Evolutionary conservation across 805 yeast species (phyloP).

Genomic region (Hanseniaspora clermontiae): DNA sequence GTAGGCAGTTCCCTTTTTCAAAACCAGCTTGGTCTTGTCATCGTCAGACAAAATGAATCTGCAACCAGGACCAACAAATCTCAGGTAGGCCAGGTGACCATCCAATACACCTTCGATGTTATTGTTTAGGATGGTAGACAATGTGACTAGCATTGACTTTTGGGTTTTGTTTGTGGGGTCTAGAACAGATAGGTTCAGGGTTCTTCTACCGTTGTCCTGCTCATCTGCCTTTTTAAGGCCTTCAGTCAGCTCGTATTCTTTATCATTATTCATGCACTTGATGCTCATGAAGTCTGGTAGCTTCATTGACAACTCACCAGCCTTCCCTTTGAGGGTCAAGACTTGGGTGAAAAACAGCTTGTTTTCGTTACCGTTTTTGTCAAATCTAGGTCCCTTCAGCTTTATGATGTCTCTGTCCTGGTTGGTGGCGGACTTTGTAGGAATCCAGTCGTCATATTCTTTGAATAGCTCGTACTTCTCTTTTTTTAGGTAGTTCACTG

Average conservation of each 20-base stretch:
- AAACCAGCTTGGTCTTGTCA: constrained; percentile 71
- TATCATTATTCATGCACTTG: constrained; percentile 18
- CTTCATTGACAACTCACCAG: constrained; percentile 49
- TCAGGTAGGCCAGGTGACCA: constrained; percentile 78
- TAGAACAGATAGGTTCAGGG: constrained; percentile 43
- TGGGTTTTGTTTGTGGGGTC: constrained; percentile 51
- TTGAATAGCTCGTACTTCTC: constrained; percentile 4
- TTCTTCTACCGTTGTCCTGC: constrained; percentile 22
- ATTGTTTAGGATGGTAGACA: constrained; percentile 65
- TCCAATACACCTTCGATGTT: constrained; percentile 79
- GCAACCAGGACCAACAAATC: constrained; percentile 93
- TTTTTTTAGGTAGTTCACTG: neutral
- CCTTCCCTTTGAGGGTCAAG: constrained; percentile 61
- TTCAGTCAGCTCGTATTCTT: constrained; percentile 8
- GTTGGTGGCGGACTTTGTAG: neutral
- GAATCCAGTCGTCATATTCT: constrained; percentile 11
- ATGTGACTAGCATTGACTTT: constrained; percentile 90
- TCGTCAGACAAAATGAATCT: constrained; percentile 65
- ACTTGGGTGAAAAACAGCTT: constrained; percentile 44
- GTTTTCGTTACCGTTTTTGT: constrained; percentile 53
- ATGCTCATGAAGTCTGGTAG: constrained; percentile 62
- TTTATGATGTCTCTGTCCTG: constrained; percentile 18
- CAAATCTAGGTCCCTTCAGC: constrained; percentile 40
- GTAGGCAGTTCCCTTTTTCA: constrained; percentile 41
- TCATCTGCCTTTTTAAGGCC: constrained; percentile 1